phyloP scores from a whole-genome alignment of 1,139 yeast genomes.

The Petasospora rhodanensis region DNA sequence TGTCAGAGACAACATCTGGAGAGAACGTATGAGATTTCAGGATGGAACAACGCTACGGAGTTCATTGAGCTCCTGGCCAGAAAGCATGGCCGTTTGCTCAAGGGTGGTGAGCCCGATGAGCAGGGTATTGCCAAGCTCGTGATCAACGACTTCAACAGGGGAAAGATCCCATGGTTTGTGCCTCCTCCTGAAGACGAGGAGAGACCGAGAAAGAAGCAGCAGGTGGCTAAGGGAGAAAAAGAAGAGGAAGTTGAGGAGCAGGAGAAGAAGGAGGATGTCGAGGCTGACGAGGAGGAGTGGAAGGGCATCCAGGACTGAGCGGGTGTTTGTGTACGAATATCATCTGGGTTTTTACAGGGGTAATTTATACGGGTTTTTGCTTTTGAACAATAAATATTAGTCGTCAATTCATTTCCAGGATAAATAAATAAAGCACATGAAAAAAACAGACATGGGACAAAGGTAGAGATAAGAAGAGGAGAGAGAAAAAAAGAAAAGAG shows the following conservation, averaged over 20 bases:
- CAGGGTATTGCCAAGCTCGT: conserved; percentile 87
- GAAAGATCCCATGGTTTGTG: conserved; percentile 97
- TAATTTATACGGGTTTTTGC: neutral
- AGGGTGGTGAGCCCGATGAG: conserved; percentile 98
- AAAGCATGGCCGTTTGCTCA: conserved; percentile 85
- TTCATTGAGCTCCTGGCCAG: conserved; percentile 88
- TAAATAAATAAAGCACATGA: conserved; percentile 9
- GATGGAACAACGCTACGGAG: conserved; percentile 83
- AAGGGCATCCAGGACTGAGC: conserved; percentile 23
- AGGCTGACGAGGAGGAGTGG: conserved; percentile 23
- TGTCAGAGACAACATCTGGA: conserved; percentile 90
- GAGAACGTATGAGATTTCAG: conserved; percentile 90
- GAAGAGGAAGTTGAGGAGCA: conserved; percentile 13
- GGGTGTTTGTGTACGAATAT: neutral
- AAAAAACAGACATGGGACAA: neutral
- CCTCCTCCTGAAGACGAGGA: conserved; percentile 82
- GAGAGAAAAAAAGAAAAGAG: conserved; percentile 1
- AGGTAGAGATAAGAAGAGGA: neutral
- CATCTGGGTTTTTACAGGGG: neutral
- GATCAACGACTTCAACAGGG: conserved; percentile 91
- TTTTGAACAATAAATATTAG: conserved; percentile 9
- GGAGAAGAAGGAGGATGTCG: conserved; percentile 3
- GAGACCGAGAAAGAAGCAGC: conserved; percentile 37
- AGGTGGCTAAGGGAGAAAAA: no score
- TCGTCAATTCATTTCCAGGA: conserved; percentile 10